Evolutionary conservation across 306 rosid species (phyloP).

Genomic region (Fagus sylvatica): DNA sequence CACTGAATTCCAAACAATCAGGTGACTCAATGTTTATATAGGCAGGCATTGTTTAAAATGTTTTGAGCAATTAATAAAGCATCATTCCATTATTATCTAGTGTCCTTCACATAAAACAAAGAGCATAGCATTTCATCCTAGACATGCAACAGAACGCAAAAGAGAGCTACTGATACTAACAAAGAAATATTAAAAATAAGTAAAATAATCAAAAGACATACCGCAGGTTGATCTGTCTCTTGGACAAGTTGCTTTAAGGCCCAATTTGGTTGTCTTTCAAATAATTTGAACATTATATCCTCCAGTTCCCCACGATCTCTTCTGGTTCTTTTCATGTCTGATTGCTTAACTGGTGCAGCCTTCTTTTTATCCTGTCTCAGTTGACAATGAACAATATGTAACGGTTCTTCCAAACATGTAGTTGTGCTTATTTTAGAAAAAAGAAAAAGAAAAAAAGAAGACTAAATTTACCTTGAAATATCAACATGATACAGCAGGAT

Average conservation of each 20-base stretch:
- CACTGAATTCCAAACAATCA: neutral
- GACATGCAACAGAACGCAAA: neutral
- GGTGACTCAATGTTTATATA: neutral
- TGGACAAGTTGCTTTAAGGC: constrained; percentile 98
- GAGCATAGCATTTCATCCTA: neutral
- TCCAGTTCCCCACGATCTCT: constrained; percentile 96
- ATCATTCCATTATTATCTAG: neutral
- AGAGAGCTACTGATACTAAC: neutral
- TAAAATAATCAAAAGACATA: constrained; percentile 30
- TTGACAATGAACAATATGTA: neutral
- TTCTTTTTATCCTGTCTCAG: constrained; percentile 77
- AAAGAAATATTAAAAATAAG: neutral
- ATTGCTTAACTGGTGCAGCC: constrained; percentile 76
- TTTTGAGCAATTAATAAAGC: neutral
- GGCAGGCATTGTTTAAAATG: too few species aligned
- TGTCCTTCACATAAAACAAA: neutral
- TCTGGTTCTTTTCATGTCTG: constrained; percentile 94
- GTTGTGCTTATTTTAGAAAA: constrained; percentile 7
- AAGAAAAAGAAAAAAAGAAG: neutral
- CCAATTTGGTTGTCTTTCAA: constrained; percentile 98
- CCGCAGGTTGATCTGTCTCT: constrained; percentile 98
- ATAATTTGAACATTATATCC: constrained; percentile 95
- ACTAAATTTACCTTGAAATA: constrained; percentile 1
- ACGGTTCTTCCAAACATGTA: constrained; percentile 9
- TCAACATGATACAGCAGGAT: neutral